phyloP scores from a whole-genome alignment of 768 basidiomycete species.

The Baorangia bicolor region DNA sequence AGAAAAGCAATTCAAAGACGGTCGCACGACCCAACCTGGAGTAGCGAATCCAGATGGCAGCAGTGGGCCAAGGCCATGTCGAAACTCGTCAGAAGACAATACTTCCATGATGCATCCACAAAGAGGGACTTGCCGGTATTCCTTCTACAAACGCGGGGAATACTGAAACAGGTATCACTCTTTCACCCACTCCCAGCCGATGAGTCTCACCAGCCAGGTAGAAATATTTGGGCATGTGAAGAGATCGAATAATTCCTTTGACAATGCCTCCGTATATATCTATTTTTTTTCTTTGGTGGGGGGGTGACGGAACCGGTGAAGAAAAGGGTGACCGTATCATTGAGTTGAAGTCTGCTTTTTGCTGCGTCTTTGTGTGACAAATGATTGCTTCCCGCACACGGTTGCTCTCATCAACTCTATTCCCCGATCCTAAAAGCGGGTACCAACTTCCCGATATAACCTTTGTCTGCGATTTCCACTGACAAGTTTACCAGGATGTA shows the following conservation, averaged over 20 bases:
- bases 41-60: conserved; percentile 20
- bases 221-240: conserved; percentile 27
- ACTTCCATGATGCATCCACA: conserved; percentile 33
- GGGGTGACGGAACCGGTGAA: neutral
- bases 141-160: neutral
- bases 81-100: conserved; percentile 30
- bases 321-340: neutral
- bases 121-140: conserved; percentile 13
- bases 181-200: conserved; percentile 26
- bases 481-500: neutral
- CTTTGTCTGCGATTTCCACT: conserved; percentile 5
- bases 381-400: neutral
- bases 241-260: conserved; percentile 7
- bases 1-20: conserved; percentile 27
- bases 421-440: conserved; percentile 12
- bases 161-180: conserved; percentile 33
- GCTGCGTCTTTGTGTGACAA: conserved; percentile 1
- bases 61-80: conserved; percentile 15
- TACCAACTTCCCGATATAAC: conserved; percentile 15
- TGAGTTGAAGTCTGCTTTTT: neutral
- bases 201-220: conserved; percentile 18
- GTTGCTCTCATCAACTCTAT: conserved; percentile 10
- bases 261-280: conserved; percentile 9
- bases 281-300: neutral
- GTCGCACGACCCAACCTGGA: conserved; percentile 32